Conservation (phyloP, 441 rosid species). For the Viola pubescens region DNA sequence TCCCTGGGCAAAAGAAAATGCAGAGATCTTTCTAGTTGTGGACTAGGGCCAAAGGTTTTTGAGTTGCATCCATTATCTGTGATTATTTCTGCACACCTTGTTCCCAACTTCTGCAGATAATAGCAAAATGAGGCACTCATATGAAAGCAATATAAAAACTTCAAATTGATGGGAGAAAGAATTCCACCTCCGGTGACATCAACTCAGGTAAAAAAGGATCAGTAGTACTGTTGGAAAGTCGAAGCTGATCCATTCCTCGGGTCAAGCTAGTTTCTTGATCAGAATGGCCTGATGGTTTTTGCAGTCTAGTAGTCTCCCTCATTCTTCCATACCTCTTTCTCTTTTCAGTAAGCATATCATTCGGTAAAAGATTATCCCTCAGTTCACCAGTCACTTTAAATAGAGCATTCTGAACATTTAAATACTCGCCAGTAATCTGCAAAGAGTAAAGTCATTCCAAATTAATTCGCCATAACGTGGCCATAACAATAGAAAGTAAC, state of each 20-base stretch:
- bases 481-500: slow-evolving; percentile 4
- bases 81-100: not conserved
- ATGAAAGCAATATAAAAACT: not conserved
- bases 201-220: slow-evolving; percentile 14
- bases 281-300: slow-evolving; percentile 15
- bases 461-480: slow-evolving; percentile 5
- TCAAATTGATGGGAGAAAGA: slow-evolving; percentile 3
- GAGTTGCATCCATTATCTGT: not conserved
- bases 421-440: slow-evolving; percentile 40
- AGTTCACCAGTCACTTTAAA: slow-evolving; percentile 32
- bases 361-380: slow-evolving; percentile 32
- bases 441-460: slow-evolving; percentile 7
- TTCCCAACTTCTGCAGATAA: slow-evolving; percentile 14
- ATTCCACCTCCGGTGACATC: slow-evolving; percentile 30
- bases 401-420: slow-evolving; percentile 36
- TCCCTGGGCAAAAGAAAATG: slow-evolving; percentile 30
- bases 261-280: slow-evolving; percentile 20
- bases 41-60: not conserved
- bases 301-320: slow-evolving; percentile 18
- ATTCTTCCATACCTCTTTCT: slow-evolving; percentile 20
- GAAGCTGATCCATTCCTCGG: slow-evolving; percentile 25
- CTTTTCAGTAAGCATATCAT: slow-evolving; percentile 28
- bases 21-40: slow-evolving; percentile 8
- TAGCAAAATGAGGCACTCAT: not conserved
- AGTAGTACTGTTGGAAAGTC: slow-evolving; percentile 20